Evolutionary conservation across 2,329 filamentous ascomycete species (phyloP).

Genomic region (Cyclaneusma minus): DNA sequence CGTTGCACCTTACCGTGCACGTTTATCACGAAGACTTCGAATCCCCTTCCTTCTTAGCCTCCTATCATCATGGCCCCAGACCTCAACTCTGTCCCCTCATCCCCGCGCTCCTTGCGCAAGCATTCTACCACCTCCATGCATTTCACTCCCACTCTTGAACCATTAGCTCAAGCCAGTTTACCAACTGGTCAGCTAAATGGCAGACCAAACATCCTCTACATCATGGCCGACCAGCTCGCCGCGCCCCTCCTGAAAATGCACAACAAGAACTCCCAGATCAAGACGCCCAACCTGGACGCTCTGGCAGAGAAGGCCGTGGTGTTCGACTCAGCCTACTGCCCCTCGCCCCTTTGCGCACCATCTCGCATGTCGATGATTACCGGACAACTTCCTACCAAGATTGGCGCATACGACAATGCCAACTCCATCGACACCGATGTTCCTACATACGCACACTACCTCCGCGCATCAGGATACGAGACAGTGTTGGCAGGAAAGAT

Average conservation of each 20-base stretch:
- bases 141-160: constrained; percentile 2
- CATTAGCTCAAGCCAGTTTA: too few species aligned
- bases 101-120: constrained; percentile 20
- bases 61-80: constrained; percentile 47
- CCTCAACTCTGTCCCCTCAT: constrained; percentile 53
- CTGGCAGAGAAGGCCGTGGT: constrained; percentile 71
- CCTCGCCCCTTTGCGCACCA: constrained; percentile 80
- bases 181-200: too few species aligned
- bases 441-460: constrained; percentile 85
- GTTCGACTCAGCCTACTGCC: constrained; percentile 90
- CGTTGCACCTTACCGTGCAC: too few species aligned
- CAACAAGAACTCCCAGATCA: constrained; percentile 76
- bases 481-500: constrained; percentile 89
- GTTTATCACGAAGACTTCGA: constrained; percentile 1
- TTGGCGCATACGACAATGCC: constrained; percentile 85
- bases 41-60: not conserved
- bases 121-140: not conserved
- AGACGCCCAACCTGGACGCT: constrained; percentile 77
- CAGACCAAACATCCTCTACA: constrained; percentile 74
- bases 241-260: constrained; percentile 86
- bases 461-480: constrained; percentile 73
- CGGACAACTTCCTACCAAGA: constrained; percentile 79
- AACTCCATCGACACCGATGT: constrained; percentile 69
- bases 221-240: constrained; percentile 93
- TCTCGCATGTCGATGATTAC: constrained; percentile 92